Conservation (phyloP, 495 filamentous ascomycete genomes). For the Aspergillus kassunensis region DNA sequence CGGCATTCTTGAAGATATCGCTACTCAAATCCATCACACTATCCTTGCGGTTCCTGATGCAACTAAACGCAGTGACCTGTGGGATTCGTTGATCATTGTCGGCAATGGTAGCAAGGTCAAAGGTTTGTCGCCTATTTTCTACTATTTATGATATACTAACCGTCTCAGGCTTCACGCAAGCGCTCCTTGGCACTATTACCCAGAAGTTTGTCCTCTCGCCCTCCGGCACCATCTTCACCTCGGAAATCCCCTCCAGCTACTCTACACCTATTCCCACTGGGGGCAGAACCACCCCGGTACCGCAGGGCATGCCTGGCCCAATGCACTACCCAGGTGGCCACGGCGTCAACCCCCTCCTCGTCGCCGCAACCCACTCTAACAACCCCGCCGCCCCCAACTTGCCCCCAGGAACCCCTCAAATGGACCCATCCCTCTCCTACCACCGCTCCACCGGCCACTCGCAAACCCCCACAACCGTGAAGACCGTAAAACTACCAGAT, state of each 20-base stretch:
- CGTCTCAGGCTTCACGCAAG: slow-evolving; percentile 69
- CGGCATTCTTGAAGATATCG: slow-evolving; percentile 72
- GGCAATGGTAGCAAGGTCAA: slow-evolving; percentile 82
- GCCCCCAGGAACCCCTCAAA: slow-evolving; percentile 32
- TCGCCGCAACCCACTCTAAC: slow-evolving; percentile 79
- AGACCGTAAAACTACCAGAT: slow-evolving; percentile 69
- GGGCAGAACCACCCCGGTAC: slow-evolving; percentile 84
- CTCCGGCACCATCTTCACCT: slow-evolving; percentile 93
- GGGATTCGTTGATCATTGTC: slow-evolving; percentile 84
- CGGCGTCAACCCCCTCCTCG: slow-evolving; percentile 84
- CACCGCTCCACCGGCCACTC: slow-evolving; percentile 71
- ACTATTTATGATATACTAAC: slow-evolving; percentile 5
- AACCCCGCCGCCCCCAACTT: slow-evolving; percentile 43
- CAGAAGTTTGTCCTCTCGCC: slow-evolving; percentile 87
- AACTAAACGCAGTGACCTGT: slow-evolving; percentile 75
- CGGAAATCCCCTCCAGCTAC: slow-evolving; percentile 86
- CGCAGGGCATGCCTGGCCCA: slow-evolving; percentile 47
- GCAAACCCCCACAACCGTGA: slow-evolving; percentile 86
- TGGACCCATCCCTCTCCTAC: slow-evolving; percentile 34
- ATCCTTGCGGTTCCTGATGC: slow-evolving; percentile 75
- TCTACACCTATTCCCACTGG: slow-evolving; percentile 88
- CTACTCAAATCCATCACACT: slow-evolving; percentile 73
- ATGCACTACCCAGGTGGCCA: slow-evolving; percentile 45
- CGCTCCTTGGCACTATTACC: slow-evolving; percentile 71
- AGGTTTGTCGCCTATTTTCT: slow-evolving; percentile 56